Evolutionary conservation across 352 stramenopile species (phyloP), one percentile per base, ranked within the genome.

Genomic region (Globisporangium nunn): DNA sequence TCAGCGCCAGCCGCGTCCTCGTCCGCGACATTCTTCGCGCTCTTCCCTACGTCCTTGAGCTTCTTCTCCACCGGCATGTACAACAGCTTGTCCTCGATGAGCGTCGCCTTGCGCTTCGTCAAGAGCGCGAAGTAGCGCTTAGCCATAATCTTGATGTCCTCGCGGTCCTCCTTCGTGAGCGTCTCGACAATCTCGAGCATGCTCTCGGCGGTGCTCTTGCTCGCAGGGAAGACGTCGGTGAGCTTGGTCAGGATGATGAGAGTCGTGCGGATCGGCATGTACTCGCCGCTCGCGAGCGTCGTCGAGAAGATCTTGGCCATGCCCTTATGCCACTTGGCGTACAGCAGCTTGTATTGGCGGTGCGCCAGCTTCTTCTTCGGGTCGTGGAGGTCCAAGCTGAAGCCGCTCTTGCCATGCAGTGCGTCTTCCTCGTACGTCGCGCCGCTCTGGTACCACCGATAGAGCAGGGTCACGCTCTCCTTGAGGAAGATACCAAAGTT

Each of bases 71-170:
- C 59, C 8, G 67, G 59, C 12, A 67, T 54, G 33, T 51, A 48
- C 14, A 93, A 56, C 28, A 81, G 57, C 50, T 76, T 83, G 39
- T 91, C 80, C 14, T 93, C 83, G 0, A 80, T 65, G 1, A 93
- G 73, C 2, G 82, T 75, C 2, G 58, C 47, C 55, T 90, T 89
- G 39, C 81, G 71, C 62, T 93, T 91, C 23, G 80, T 90, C 18
- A 96, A 61, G 18, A 96, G 59, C 37, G 82, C 81, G 56, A 76
- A 89, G 64, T 96, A 96, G 6, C 86, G 79, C 54, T 87, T 87
- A 15, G 86, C 84, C 86, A 96, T 96, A 49, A 93, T 91, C 71
- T 96, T 93, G 43, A 96, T 84, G 58, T 96, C 86, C 61, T 94
- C 83, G 10, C 80, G 77, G 6, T 93, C 79, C 59, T 96, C 84